phyloP scores from a whole-genome alignment of 768 basidiomycete species.

The Panus rudis region DNA sequence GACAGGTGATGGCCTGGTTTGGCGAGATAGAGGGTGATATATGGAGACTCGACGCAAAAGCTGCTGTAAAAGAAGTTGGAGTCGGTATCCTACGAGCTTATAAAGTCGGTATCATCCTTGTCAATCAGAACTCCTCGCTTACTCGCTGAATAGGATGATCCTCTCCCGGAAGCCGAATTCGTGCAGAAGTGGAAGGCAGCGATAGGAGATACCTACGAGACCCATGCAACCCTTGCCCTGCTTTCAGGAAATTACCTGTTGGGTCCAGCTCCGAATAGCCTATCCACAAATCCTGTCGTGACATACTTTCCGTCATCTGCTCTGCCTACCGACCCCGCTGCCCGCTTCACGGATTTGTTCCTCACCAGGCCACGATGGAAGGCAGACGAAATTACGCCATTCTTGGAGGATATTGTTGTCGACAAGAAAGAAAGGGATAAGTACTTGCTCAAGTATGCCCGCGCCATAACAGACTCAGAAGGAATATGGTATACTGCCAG shows the following conservation, averaged over 20 bases:
- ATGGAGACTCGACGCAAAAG: constrained; percentile 62
- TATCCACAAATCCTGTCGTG: constrained; percentile 31
- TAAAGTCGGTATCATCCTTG: constrained; percentile 34
- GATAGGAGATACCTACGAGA: constrained; percentile 75
- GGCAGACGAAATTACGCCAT: constrained; percentile 73
- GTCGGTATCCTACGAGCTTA: constrained; percentile 61
- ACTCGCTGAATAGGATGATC: constrained; percentile 40
- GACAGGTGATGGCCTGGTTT: constrained; percentile 80
- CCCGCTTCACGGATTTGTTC: constrained; percentile 86
- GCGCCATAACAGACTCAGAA: constrained; percentile 62
- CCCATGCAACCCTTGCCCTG: constrained; percentile 50
- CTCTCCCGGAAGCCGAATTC: constrained; percentile 50
- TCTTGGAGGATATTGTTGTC: constrained; percentile 76
- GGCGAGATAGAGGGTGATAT: constrained; percentile 40
- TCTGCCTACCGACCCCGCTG: constrained; percentile 71
- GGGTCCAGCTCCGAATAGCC: constrained; percentile 30
- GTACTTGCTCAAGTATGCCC: constrained; percentile 77
- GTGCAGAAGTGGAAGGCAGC: constrained; percentile 59
- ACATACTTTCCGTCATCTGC: constrained; percentile 70
- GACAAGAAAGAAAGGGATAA: constrained; percentile 84
- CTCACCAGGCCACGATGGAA: constrained; percentile 71
- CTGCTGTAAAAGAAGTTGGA: constrained; percentile 70
- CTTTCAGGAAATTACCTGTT: constrained; percentile 78
- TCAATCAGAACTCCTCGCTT: not conserved
- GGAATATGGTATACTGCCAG: constrained; percentile 73